Evolutionary conservation across 768 basidiomycete species (phyloP), one percentile per base, ranked within the genome.

Genomic region (Xerocomus brunneocitrinus): DNA sequence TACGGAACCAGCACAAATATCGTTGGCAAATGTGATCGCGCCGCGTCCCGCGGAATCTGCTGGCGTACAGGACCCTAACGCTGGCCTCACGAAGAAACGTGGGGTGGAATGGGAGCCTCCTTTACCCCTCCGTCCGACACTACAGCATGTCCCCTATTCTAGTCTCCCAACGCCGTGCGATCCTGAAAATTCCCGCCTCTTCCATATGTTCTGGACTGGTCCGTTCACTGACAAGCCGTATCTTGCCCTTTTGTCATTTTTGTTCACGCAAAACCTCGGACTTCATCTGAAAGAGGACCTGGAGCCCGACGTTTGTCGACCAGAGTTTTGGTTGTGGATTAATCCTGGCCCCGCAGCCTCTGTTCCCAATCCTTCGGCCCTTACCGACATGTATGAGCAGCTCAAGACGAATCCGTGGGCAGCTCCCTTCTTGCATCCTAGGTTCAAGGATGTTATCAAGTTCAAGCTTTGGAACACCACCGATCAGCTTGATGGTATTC

Each of bases 181-280:
- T 63, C 79, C 85, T 0, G 86, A 91, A 59, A 83, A 87, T 62
- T 88, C 93, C 6, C 83, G 89, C 34, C 72, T 98, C 31, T 98
- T 95, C 77, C 97, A 99, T 71, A 97, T 98, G 86, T 99, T 97
- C 76, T 98, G 97, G 95, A 91, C 95, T 2, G 95, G 97, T 0
- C 87, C 92, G 1, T 98, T 99, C 76, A 97, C 94, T 8, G 97
- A 99, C 76, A 98, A 98, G 69, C 97, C 97, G 3, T 98, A 99
- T 76, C 82, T 93, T 54, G 93, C 95, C 1, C 77, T 98, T 42
- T 76, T 95, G 24, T 97, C 94, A 16, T 99, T 93, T 78, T 79
- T 98, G 34, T 98, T 85, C 74, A 97, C 95, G 3, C 97, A 99
- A 68, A 97, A 97, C 65, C 81, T 89, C 14, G 91, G 88, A 13